Base-by-base conservation (phyloP, 2,329 filamentous ascomycete genomes). In the Cadophora luteo-olivacea region DNA sequence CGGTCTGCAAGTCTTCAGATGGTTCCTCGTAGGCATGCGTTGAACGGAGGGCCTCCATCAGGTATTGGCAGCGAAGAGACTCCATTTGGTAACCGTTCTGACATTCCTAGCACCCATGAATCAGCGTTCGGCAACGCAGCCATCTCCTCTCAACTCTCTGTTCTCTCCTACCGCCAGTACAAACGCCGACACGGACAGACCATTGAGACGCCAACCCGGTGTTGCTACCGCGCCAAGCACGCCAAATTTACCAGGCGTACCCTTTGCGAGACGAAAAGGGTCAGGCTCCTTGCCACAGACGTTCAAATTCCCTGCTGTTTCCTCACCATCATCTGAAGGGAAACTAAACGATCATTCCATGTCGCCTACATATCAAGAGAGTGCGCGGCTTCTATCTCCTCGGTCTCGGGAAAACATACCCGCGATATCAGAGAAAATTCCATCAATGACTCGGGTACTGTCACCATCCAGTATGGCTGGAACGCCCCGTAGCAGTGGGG, bases 401-500 rank as follows among this genome's bases (percentile, higher is more conserved):
- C 68, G 71, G n/a, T 71, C 73, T 6, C 72, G 68, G 60, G 76
- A 77, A 11, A 63, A 72, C 32, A 80, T 85, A 63, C 83, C 84
- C 4, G 83, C 80, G 22, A 86, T 86, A 67, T 82, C 84, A 48
- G 92, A 89, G 75, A 86, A 84, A 74, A 81, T 85, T 16, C 83
- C 86, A 29, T 88, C 90, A 0, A 84, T 67, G 88, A 22, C 86
- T 5, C 84, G 91, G 62, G 89, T 97, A 63, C 84, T 97, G 64
- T 93, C 94, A 3, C 90, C 91, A 38, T 90, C 91, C 19, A 97
- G 92, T 74, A 87, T 87, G 69, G 88, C 87, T 65, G 90, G 88
- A 4, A 98, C 95, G 33, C 94, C 93, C 29, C 86, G 96, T 74
- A 97, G 93, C 72, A 99, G 96, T 78, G 92, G 92, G 65, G 96